Evolutionary conservation across 495 filamentous ascomycete genomes (phyloP).

Genomic region (Neurospora sp.): DNA sequence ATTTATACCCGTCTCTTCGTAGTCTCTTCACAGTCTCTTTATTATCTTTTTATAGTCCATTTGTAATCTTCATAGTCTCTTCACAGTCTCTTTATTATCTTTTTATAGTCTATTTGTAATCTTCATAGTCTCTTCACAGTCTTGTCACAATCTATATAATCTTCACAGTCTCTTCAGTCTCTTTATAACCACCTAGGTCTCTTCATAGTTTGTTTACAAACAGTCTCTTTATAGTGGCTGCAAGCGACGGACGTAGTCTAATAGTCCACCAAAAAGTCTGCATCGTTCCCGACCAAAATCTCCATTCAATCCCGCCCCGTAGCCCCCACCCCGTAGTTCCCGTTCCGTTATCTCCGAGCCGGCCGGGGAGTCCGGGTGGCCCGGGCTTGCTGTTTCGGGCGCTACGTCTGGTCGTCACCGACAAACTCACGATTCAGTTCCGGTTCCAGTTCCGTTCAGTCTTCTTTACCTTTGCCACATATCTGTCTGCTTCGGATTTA

Average conservation of each 20-base stretch:
- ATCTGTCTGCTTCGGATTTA: background rate
- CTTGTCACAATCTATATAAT: background rate
- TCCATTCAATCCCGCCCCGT: background rate
- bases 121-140: background rate
- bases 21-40: background rate
- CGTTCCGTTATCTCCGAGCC: background rate
- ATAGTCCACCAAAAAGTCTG: background rate
- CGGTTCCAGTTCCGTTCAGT: background rate
- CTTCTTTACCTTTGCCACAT: background rate
- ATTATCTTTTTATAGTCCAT: no score
- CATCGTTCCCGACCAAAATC: background rate
- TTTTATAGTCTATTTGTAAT: no score
- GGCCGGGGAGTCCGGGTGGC: no score
- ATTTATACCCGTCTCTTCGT: no score
- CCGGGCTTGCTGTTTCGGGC: background rate
- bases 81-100: background rate
- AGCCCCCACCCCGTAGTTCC: background rate
- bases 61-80: background rate
- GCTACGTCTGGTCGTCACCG: background rate
- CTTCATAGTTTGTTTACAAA: no score
- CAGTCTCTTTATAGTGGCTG: no score
- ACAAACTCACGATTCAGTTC: background rate
- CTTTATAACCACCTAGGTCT: no score
- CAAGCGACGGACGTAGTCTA: background rate
- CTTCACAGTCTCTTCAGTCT: background rate